A percentile compares a stretch with the other conserved stretches of the same genome.
Evolutionary conservation across 352 stramenopile species (phyloP).

Genomic region (Vaucheria bursata): DNA sequence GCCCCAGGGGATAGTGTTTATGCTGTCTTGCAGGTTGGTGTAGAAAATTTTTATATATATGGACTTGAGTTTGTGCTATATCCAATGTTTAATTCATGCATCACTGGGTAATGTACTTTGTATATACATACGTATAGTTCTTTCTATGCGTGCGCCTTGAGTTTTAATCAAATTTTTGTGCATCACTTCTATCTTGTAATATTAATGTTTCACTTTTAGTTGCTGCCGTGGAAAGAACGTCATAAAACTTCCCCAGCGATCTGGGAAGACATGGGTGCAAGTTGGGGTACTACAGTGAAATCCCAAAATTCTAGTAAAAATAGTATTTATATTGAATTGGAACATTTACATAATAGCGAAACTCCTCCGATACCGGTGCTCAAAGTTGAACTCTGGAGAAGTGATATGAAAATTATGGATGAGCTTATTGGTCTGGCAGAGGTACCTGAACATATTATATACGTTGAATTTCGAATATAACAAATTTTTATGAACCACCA

Average conservation of each 20-base stretch:
- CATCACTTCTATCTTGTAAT: not conserved
- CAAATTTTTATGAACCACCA: too few relatives aligned
- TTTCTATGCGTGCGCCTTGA: not conserved
- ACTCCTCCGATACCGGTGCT: slow-evolving; percentile 24
- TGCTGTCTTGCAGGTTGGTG: slow-evolving; percentile 9
- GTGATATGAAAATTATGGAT: slow-evolving; percentile 30
- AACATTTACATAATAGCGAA: slow-evolving; percentile 47
- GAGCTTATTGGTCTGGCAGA: slow-evolving; percentile 20
- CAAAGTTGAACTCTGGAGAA: slow-evolving; percentile 31
- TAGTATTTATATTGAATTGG: slow-evolving; percentile 13
- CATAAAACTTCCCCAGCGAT: slow-evolving; percentile 13
- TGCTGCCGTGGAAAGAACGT: slow-evolving; percentile 40
- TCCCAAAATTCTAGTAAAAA: not conserved
- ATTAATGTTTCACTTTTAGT: slow-evolving; percentile 1
- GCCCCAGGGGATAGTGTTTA: slow-evolving; percentile 36
- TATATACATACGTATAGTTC: not conserved
- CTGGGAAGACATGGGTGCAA: slow-evolving; percentile 32
- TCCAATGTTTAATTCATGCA: not conserved
- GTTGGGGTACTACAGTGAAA: slow-evolving; percentile 9
- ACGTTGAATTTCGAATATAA: too few relatives aligned
- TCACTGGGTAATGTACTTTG: not conserved
- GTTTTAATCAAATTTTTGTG: not conserved
- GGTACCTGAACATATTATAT: not conserved
- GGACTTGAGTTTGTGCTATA: not conserved
- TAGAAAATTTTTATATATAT: not conserved